These are phyloP conservation scores for Solanum gandarillasii DNA, from an alignment of 257 asterid genomes.

Conservation along the genomic window DNA sequence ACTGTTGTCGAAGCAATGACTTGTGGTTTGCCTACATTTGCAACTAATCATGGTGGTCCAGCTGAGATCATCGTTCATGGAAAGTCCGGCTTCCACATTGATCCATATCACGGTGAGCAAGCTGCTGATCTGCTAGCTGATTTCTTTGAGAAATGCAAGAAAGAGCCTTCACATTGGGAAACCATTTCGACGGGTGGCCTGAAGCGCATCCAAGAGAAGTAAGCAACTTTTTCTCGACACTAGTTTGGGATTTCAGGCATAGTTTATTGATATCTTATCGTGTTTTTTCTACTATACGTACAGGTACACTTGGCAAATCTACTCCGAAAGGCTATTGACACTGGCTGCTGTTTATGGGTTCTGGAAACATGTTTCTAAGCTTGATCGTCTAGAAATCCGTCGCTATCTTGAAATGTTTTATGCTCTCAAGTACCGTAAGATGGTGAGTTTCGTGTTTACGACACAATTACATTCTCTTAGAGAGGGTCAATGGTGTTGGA, in stretches of 20 bases:
- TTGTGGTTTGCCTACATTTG: conserved; percentile 25
- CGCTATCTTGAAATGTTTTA: conserved; percentile 91
- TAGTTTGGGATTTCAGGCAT: background rate
- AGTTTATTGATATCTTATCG: background rate
- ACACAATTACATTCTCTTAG: background rate
- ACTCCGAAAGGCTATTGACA: conserved; percentile 69
- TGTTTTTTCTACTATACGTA: background rate
- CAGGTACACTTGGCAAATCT: conserved; percentile 92
- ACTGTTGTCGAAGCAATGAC: conserved; percentile 99
- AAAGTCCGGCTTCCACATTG: conserved; percentile 3
- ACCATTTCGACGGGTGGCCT: conserved; percentile 58
- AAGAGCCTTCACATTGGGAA: conserved; percentile 43
- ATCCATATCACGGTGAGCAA: conserved; percentile 3
- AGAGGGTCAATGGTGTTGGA: background rate
- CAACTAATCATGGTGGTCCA: conserved; percentile 9
- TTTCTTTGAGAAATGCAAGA: conserved; percentile 5
- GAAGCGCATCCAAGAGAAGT: conserved; percentile 91
- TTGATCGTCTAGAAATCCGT: conserved; percentile 72
- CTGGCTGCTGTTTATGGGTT: conserved; percentile 94
- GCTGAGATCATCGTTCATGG: conserved; percentile 7
- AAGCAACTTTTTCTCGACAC: conserved; percentile 3
- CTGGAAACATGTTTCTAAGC: conserved; percentile 83
- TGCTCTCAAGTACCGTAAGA: conserved; percentile 67
- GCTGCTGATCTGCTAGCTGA: conserved; percentile 3
- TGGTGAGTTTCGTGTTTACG: conserved; percentile 37